Evolutionary conservation across 495 filamentous ascomycete genomes (phyloP).

Genomic region (Penicillium turbatum): DNA sequence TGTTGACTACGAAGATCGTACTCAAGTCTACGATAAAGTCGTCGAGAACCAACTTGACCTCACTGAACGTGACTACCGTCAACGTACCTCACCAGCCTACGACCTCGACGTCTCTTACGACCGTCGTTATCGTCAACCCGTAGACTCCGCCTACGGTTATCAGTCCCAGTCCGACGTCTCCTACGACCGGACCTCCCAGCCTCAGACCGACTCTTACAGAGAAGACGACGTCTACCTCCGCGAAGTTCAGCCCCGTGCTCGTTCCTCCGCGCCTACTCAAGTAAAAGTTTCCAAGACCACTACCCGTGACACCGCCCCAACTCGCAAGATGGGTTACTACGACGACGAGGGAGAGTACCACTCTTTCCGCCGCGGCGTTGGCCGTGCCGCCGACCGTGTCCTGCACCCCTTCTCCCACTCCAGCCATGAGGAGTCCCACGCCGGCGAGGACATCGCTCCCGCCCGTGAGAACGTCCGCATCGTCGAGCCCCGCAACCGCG

Average conservation of each 20-base stretch:
- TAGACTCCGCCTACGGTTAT: slow-evolving; percentile 31
- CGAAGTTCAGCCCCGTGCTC: slow-evolving; percentile 46
- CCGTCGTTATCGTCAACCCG: slow-evolving; percentile 39
- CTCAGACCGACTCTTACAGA: slow-evolving; percentile 29
- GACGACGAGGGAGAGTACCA: slow-evolving; percentile 96
- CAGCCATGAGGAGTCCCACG: slow-evolving; percentile 55
- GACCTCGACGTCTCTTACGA: slow-evolving; percentile 57
- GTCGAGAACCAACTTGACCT: slow-evolving; percentile 66
- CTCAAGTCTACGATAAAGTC: slow-evolving; percentile 49
- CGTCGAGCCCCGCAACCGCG: slow-evolving; percentile 47
- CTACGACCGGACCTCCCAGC: slow-evolving; percentile 28
- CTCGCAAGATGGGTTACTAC: slow-evolving; percentile 95
- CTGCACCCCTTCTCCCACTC: slow-evolving; percentile 64
- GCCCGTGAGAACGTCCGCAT: slow-evolving; percentile 49
- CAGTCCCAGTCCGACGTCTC: slow-evolving; percentile 28
- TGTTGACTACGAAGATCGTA: slow-evolving; percentile 51
- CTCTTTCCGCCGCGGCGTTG: slow-evolving; percentile 83
- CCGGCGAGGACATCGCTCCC: slow-evolving; percentile 36
- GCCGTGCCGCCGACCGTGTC: slow-evolving; percentile 78
- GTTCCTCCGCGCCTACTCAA: slow-evolving; percentile 35
- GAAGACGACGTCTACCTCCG: slow-evolving; percentile 28
- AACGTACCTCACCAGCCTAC: slow-evolving; percentile 68
- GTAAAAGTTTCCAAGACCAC: slow-evolving; percentile 34
- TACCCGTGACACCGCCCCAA: slow-evolving; percentile 28
- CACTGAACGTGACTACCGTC: slow-evolving; percentile 80